Base-by-base conservation (phyloP, 805 yeast species). In the Candida tammaniensis region DNA sequence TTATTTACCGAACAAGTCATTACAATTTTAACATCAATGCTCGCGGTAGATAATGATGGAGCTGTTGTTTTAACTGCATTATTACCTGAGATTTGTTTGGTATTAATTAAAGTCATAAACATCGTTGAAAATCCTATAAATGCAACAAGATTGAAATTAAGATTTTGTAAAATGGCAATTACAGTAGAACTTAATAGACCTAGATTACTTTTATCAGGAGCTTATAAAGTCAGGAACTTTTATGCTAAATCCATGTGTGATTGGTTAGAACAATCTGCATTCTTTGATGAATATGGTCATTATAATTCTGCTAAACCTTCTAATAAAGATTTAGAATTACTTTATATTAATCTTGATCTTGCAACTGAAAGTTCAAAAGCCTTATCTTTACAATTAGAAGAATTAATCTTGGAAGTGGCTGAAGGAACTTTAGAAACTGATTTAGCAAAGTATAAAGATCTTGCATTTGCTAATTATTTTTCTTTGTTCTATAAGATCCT, bases 381-480 rank as follows among this genome's bases (percentile, higher is more conserved):
- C 14, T 54, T 84, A 35, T 70, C 82, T 2, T 52, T 70, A 15
- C 65, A 80, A 14, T 65, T 85, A 16, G 72, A 72, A 17, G 66
- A 70, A n/a, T 53, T 81, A 20, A 71, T 81, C 4, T 53, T 81
- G 27, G 89, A 80, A 37, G 68, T 73, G 17, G 81, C 75, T 22
- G 81, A 67, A 38, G 79, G 76, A 18, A 63, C 69, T 9, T 66
- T 69, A 33, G 80, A 73, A 35, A 64, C 61, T 13, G 85, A 79
- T 44, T 48, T 76, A 21, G 63, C 62, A 25, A 72, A 75, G 42
- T 72, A 78, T 21, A 76, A 73, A 46, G 76, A 76, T 19, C 74
- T 82, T 29, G 69, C 78, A 8, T 84, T 85, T 55, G 79, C 82
- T 4, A 80, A 80, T 41, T 82, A 80, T 48, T 84, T 82, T 55